phyloP scores from a whole-genome alignment of 306 rosid genomes.

The Quercus aquifolioides region DNA sequence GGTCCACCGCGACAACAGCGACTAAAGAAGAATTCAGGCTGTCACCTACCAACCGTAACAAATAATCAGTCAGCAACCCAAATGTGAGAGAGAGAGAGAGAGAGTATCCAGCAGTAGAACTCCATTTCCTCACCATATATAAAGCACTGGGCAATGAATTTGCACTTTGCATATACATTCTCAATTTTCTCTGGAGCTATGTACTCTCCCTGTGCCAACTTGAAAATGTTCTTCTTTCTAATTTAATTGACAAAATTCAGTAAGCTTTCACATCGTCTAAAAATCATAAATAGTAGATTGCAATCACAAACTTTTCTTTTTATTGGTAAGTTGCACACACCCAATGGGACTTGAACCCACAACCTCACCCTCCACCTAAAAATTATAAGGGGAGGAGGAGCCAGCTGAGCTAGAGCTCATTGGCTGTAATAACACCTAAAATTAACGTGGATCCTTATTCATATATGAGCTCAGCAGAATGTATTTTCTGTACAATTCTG shows the following conservation, averaged over 20 bases:
- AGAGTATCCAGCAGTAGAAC: background rate
- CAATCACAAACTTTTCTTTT: too few relatives aligned
- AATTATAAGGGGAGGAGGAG: too few relatives aligned
- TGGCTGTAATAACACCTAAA: background rate
- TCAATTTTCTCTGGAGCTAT: conserved; percentile 99
- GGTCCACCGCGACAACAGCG: conserved; percentile 79
- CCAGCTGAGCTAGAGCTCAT: too few relatives aligned
- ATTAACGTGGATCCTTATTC: background rate
- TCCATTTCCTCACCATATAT: conserved; percentile 68
- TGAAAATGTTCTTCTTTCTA: conserved; percentile 98
- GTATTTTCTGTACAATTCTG: background rate
- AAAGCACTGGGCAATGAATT: conserved; percentile 81
- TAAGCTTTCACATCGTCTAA: background rate
- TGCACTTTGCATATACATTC: conserved; percentile 90
- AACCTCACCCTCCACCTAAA: too few relatives aligned
- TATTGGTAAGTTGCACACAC: too few relatives aligned
- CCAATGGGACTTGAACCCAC: too few relatives aligned
- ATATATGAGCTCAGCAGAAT: background rate
- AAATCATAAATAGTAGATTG: background rate
- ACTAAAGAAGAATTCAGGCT: conserved; percentile 88
- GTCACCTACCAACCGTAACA: conserved; percentile 58
- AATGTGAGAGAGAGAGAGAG: background rate
- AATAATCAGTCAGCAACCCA: conserved; percentile 29
- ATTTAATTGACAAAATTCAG: conserved; percentile 17
- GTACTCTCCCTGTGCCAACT: conserved; percentile 99